A percentile compares a stretch with the other conserved stretches of the same genome.
phyloP scores from a whole-genome alignment of 305 asterid genomes.

The Fraxinus dipetala region DNA sequence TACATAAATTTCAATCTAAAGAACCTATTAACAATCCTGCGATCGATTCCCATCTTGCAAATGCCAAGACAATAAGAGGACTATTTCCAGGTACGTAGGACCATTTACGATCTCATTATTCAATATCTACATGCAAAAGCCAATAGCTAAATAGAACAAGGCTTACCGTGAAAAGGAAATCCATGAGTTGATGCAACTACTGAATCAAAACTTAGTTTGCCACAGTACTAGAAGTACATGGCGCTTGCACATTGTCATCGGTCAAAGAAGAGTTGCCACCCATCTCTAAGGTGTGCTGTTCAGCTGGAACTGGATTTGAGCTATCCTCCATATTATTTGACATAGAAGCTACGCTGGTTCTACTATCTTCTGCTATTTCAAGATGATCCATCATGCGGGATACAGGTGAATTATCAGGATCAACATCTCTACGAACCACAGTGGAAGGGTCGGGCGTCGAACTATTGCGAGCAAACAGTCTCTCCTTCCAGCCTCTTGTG shows the following conservation, averaged over 20 bases:
- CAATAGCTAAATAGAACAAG: not conserved
- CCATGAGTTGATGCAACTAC: constrained; percentile 20
- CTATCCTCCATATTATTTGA: constrained; percentile 28
- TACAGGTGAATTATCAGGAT: constrained; percentile 32
- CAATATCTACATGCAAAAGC: not conserved
- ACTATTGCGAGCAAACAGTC: constrained; percentile 63
- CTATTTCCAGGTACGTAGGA: not conserved
- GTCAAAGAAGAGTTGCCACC: constrained; percentile 30
- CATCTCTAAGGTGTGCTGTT: constrained; percentile 32
- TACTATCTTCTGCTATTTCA: constrained; percentile 27
- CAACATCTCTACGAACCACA: constrained; percentile 44
- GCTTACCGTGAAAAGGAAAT: constrained; percentile 38
- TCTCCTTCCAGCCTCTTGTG: constrained; percentile 94
- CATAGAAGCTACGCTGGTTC: constrained; percentile 9
- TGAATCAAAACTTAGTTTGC: constrained; percentile 34
- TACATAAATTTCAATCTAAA: not conserved
- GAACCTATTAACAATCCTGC: not conserved
- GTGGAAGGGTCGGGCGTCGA: constrained; percentile 28
- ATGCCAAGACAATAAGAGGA: not conserved
- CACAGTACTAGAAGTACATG: constrained; percentile 51
- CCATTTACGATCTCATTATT: not conserved
- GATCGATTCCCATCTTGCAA: not conserved
- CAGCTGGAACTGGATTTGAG: constrained; percentile 24
- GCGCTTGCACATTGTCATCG: constrained; percentile 33
- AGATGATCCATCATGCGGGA: constrained; percentile 36